Evolutionary conservation across 2,329 filamentous ascomycete genomes (phyloP), one percentile per base, ranked within the genome.

Genomic region (Chaetomiaceae sp.): DNA sequence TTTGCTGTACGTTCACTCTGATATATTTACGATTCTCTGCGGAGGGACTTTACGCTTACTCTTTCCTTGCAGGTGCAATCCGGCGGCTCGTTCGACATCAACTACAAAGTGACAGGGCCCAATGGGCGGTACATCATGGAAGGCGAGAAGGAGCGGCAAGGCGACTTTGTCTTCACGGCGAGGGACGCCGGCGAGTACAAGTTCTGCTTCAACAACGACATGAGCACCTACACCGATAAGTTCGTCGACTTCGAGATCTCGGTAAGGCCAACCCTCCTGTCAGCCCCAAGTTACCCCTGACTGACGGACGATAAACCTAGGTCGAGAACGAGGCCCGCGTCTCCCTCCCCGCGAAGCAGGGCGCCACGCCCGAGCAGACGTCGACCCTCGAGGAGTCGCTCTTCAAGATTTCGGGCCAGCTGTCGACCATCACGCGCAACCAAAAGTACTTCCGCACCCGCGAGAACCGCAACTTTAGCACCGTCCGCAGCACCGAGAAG

Each of bases 391-490:
- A 97, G 71, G 92, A 99, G 75, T 92, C 90, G 37, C 88, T 97
- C 65, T 90, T 94, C 78, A 96, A 96, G 77, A 81, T 99, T 56
- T 96, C 91, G 12, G 86, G 89, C 59, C 90, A 95, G 68, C 77
- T 99, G 47, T 96, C 91, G 14, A 96, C 91, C 58, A 94, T 99
- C 68, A 91, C 89, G 38, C 84, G 94, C 66, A 96, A 96, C 77
- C 94, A 99, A 69, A 99, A 99, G 72, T 99, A 99, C 78, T 99
- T 99, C 84, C 88, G 95, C 59, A 99, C 94, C 3, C 85, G 94
- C 62, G 94, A 99, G 79, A 99, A 99, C 80, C 83, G 94, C 58
- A 99, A 99, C 75, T 97, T 99, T 75, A 95, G 89, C 75, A 99
- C 94, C 9, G 94, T 99, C 65, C 82, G 89, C 71, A 96, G 91